Base-by-base conservation (phyloP, 2,329 filamentous ascomycete species). In the Aureobasidium musti region DNA sequence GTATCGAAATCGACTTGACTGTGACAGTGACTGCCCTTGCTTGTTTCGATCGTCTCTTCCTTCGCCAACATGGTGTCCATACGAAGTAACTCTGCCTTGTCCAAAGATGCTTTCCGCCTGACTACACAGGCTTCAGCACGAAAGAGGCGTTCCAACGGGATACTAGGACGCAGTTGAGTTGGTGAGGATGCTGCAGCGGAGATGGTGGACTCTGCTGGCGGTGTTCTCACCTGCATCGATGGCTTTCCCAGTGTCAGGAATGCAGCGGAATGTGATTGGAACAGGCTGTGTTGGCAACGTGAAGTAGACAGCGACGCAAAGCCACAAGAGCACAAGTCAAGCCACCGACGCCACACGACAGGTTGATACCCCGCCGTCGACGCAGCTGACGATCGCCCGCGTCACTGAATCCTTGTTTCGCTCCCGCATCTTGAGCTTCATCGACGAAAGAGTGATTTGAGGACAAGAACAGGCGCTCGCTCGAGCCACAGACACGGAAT, bases 401-500 rank as follows among this genome's bases (percentile, higher is more conserved):
- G 30, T 61, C 57, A 61, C 57, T 39, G 10, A 11, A 49, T 61
- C 41, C 57, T 26, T 49, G 57, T 35, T 61, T 47, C 43, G 39
- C n/a, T 61, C 57, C 43, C 57, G 57, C 43, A 21, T 49, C 37
- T 45, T 5, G 8, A 30, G 30, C n/a, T 39, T 21, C 39, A 35
- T 35, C 41, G 41, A 49, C 23, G n/a, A n/a, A 61, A 61, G 41
- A 8, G 39, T 50, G 30, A 28, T 17, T 17, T 14, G 26, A 17
- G 14, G 28, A 13, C 59, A 50, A 17, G n/a, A 63, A 50, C 19
- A 39, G 30, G 14, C 5, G 17, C 21, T 21, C 43, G 21, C 21
- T 63, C 21, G 43, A 63, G 33, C 59, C 39, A 63, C 33, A 61
- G 21, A 63, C 59, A 30, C 59, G 59, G 56, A 6, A 60, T 3